Evolutionary conservation across 441 rosid genomes (phyloP), one percentile per base, ranked within the genome.

Genomic region (Gossypium davidsonii): DNA sequence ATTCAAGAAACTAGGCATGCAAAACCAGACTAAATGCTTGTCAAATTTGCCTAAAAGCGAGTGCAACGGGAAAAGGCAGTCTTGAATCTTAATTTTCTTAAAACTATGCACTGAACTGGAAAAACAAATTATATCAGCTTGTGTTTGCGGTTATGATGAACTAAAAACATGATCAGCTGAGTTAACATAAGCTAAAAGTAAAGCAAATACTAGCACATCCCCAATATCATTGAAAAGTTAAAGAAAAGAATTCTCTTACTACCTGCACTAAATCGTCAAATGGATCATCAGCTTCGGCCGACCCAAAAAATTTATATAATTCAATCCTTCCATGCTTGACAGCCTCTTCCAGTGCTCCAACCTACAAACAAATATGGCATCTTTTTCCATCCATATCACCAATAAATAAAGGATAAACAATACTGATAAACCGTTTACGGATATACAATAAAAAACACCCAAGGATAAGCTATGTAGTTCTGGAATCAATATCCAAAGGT

Each of bases 261-360:
- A 94, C 97, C 97, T 89, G 81, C 77, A 92, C 89, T 28, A 85
- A 73, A 71, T 83, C 67, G 28, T 79, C 77, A 77, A 85, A 90
- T 28, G 20, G 20, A 18, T 53, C 51, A 12, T 11, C 20, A 17
- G 20, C 58, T 53, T 76, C 87, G 42, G 82, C 58, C 79, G 82
- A 64, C 49, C 74, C 86, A 58, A 88, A 76, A 78, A 82, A 94
- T 78, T 87, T 90, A 7, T 84, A 83, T 81, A 94, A 81, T 72
- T 89, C 92, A 48, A 48, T 71, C 84, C 97, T 87, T 72, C 97
- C 97, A 82, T 88, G 88, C 70, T 84, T 83, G 60, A 92, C 87
- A 53, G 90, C 94, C 75, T 86, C 93, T 79, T 84, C 94, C 56
- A 94, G 87, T 73, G 82, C 83, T 76, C 97, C 97, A 63, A 76